phyloP scores from a whole-genome alignment of 441 rosid species.

The Croton laevigatus region DNA sequence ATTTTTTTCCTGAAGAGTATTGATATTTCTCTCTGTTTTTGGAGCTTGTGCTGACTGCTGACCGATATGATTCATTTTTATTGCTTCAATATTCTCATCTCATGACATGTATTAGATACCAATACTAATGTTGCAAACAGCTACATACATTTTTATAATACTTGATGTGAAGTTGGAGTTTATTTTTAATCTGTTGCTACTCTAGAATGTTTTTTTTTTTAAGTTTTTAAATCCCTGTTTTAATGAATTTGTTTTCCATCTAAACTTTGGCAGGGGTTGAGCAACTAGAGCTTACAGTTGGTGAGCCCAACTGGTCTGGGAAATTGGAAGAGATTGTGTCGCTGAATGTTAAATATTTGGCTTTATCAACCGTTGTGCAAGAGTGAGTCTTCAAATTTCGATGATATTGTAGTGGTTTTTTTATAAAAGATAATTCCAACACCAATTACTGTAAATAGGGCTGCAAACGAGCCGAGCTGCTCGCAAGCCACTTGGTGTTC shows the following conservation, averaged over 20 bases:
- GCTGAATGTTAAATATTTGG: constrained; percentile 60
- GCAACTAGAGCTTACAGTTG: constrained; percentile 67
- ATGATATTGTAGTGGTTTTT: background rate
- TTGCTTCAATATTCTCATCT: background rate
- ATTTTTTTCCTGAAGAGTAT: background rate
- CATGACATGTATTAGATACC: background rate
- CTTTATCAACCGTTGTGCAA: constrained; percentile 47
- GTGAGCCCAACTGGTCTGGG: constrained; percentile 67
- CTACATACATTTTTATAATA: too few species aligned
- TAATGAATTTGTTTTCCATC: constrained; percentile 24
- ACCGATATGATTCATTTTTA: background rate
- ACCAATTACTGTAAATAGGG: constrained; percentile 17
- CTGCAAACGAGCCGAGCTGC: too few species aligned
- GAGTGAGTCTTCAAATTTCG: constrained; percentile 49
- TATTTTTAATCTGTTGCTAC: background rate
- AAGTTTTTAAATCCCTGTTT: constrained; percentile 20
- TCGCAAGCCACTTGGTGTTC: too few species aligned
- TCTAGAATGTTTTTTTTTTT: constrained; percentile 3
- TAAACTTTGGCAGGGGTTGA: constrained; percentile 49
- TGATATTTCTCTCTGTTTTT: constrained; percentile 1
- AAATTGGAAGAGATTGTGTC: constrained; percentile 57
- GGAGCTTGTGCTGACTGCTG: background rate
- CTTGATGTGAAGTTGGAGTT: background rate
- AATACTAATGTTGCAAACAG: background rate
- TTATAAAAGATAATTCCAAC: background rate